phyloP scores from a whole-genome alignment of 345 rosid species.

The Acer campestre region DNA sequence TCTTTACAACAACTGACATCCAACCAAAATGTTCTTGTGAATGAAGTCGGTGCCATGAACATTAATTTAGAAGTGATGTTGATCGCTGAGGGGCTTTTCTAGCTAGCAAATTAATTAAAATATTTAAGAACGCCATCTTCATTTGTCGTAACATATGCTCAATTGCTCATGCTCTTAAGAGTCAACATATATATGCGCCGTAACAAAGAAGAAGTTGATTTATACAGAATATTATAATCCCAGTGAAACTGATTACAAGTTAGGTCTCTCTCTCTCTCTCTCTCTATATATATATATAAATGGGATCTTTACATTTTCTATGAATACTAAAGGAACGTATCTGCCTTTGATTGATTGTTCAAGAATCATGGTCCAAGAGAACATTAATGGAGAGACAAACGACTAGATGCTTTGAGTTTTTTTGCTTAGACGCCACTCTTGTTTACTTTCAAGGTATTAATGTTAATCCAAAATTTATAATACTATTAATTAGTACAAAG shows the following conservation, averaged over 20 bases:
- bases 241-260: neutral
- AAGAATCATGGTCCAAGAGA: neutral
- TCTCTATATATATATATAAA: too few species aligned
- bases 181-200: neutral
- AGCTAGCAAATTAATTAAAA: neutral
- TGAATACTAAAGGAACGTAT: neutral
- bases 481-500: neutral
- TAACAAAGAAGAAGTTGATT: slow-evolving; percentile 15
- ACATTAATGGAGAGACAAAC: slow-evolving; percentile 12
- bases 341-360: neutral
- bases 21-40: neutral
- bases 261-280: neutral
- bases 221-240: neutral
- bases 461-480: neutral
- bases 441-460: slow-evolving; percentile 15
- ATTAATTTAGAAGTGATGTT: neutral
- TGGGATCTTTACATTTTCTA: neutral
- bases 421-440: slow-evolving; percentile 33
- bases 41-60: neutral
- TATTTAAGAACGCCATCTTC: neutral
- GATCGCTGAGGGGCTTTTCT: neutral
- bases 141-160: neutral
- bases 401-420: neutral
- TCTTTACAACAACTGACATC: neutral
- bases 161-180: neutral